Evolutionary conservation across 768 basidiomycete species (phyloP).

Genomic region (Amanita subjunquillea): DNA sequence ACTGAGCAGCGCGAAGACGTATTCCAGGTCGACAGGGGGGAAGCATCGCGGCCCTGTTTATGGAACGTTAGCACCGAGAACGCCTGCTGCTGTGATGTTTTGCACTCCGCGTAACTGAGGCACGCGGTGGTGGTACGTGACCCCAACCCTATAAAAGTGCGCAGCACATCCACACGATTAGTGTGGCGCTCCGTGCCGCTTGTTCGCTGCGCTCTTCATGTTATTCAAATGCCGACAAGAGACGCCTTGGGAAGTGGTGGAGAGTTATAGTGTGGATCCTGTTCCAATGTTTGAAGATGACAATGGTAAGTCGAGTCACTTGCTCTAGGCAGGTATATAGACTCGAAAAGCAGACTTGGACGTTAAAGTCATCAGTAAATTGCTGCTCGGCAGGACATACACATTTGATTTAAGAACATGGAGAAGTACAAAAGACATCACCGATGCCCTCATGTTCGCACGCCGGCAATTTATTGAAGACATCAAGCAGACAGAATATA

Average conservation of each 20-base stretch:
- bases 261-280: slow-evolving; percentile 52
- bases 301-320: slow-evolving; percentile 30
- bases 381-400: slow-evolving; percentile 50
- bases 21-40: too few relatives aligned
- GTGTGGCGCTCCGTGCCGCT: not conserved
- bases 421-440: slow-evolving; percentile 35
- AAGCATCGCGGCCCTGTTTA: too few relatives aligned
- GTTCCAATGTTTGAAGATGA: slow-evolving; percentile 57
- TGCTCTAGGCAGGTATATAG: not conserved
- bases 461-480: slow-evolving; percentile 53
- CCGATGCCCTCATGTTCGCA: slow-evolving; percentile 49
- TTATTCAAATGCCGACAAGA: slow-evolving; percentile 44
- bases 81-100: too few relatives aligned
- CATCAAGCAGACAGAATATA: slow-evolving; percentile 44
- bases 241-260: slow-evolving; percentile 71
- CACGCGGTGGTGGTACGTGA: not conserved
- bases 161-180: not conserved
- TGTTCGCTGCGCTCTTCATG: not conserved
- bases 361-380: slow-evolving; percentile 40
- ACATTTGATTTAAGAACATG: slow-evolving; percentile 45
- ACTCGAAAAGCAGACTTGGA: not conserved
- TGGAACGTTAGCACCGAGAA: too few relatives aligned
- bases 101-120: not conserved
- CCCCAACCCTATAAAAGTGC: not conserved
- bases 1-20: too few relatives aligned